A percentile compares a stretch with the other conserved stretches of the same genome.
Conservation (phyloP, 2,329 filamentous ascomycete species). For the Fusarium equiseti region DNA sequence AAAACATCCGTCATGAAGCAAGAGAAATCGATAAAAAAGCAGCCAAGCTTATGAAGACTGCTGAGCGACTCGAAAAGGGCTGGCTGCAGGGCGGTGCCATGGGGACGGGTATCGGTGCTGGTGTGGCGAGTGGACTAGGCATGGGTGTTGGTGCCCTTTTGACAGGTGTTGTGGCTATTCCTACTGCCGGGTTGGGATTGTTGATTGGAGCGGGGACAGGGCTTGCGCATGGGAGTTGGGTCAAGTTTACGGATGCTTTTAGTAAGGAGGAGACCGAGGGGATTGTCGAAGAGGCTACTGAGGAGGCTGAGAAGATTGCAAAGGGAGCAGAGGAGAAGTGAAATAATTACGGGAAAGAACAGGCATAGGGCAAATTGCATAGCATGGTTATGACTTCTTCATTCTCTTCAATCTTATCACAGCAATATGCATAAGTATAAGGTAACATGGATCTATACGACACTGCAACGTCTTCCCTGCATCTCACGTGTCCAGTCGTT, state of each 20-base stretch:
- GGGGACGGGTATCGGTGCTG: constrained; percentile 38
- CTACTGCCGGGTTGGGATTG: constrained; percentile 35
- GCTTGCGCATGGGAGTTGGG: constrained; percentile 36
- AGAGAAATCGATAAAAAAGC: constrained; percentile 39
- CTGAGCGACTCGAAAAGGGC: constrained; percentile 33
- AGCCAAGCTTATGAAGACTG: constrained; percentile 43
- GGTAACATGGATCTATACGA: neutral
- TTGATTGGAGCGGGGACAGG: constrained; percentile 40
- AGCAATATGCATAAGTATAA: neutral
- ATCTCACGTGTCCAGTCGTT: neutral
- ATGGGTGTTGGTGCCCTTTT: constrained; percentile 34
- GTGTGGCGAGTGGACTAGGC: constrained; percentile 39
- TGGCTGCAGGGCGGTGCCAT: constrained; percentile 43
- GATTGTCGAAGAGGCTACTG: constrained; percentile 35
- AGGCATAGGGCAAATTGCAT: neutral
- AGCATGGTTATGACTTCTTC: neutral
- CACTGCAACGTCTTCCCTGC: neutral
- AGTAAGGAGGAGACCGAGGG: constrained; percentile 34
- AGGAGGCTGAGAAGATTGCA: constrained; percentile 37
- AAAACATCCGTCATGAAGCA: constrained; percentile 30
- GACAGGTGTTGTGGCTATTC: constrained; percentile 40
- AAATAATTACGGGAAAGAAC: too few relatives aligned
- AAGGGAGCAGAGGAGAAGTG: neutral
- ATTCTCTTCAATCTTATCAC: too few relatives aligned
- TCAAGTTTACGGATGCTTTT: constrained; percentile 41